These are phyloP conservation scores for Lachancea lanzarotensis DNA, from an alignment of 805 yeast species.

Conservation along the genomic window DNA sequence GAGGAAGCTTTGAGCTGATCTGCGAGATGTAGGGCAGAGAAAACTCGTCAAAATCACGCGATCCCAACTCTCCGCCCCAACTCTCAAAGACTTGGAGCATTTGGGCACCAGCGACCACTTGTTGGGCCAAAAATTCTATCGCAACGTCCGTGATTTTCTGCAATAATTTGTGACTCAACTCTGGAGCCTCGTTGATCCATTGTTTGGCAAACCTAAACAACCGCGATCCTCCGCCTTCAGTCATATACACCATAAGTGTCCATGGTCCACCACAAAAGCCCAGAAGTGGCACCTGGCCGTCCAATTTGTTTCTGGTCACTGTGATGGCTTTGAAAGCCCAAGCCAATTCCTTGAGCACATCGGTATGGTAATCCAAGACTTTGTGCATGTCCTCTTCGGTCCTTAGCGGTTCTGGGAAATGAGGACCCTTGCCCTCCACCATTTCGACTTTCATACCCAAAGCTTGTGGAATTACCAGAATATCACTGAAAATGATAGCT, in stretches of 20 bases:
- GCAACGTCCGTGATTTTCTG: slow-evolving; percentile 82
- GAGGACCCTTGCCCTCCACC: slow-evolving; percentile 93
- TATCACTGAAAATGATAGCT: slow-evolving; percentile 93
- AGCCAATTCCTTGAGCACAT: slow-evolving; percentile 68
- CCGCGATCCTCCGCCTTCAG: slow-evolving; percentile 94
- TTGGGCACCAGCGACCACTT: slow-evolving; percentile 97
- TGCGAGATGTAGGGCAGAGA: slow-evolving; percentile 81
- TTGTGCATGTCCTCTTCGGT: slow-evolving; percentile 58
- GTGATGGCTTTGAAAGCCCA: slow-evolving; percentile 97
- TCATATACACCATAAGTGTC: slow-evolving; percentile 94
- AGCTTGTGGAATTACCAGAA: slow-evolving; percentile 94
- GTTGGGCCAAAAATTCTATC: slow-evolving; percentile 86
- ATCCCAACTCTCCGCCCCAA: slow-evolving; percentile 97
- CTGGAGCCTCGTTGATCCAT: slow-evolving; percentile 81
- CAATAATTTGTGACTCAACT: slow-evolving; percentile 61
- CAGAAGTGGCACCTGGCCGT: slow-evolving; percentile 87
- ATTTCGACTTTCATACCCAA: slow-evolving; percentile 94
- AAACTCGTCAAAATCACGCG: slow-evolving; percentile 80
- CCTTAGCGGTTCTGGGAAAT: slow-evolving; percentile 83
- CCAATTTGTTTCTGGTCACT: slow-evolving; percentile 73
- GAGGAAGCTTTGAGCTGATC: slow-evolving; percentile 62
- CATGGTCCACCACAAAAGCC: slow-evolving; percentile 99
- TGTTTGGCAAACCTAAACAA: slow-evolving; percentile 85
- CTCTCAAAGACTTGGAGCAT: slow-evolving; percentile 95
- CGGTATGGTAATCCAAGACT: slow-evolving; percentile 52